These are phyloP conservation scores for Neofusicoccum kwambonambiense DNA, from an alignment of 2,329 filamentous ascomycete species.

Conservation along the genomic window DNA sequence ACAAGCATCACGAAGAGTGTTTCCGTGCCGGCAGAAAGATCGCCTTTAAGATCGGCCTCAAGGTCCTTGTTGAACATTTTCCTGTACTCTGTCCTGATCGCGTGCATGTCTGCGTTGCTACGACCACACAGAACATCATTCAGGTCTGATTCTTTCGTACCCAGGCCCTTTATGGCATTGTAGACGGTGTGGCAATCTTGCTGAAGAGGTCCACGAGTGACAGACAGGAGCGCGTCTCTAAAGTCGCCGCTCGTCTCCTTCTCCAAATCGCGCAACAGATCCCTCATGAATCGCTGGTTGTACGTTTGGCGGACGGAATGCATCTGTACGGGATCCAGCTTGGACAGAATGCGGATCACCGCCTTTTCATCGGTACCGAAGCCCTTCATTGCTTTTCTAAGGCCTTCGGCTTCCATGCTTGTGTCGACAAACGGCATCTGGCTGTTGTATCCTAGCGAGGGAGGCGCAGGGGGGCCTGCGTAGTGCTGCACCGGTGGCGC, in stretches of 20 bases:
- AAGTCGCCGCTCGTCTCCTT: slow-evolving; percentile 76
- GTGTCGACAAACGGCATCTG: slow-evolving; percentile 66
- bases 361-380: slow-evolving; percentile 84
- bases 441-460: slow-evolving; percentile 72
- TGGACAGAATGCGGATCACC: slow-evolving; percentile 68
- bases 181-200: slow-evolving; percentile 72
- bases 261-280: slow-evolving; percentile 72
- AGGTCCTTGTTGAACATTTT: slow-evolving; percentile 65
- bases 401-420: slow-evolving; percentile 64
- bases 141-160: slow-evolving; percentile 82
- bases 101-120: slow-evolving; percentile 81
- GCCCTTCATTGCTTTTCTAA: slow-evolving; percentile 86
- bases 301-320: slow-evolving; percentile 61
- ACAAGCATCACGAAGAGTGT: slow-evolving; percentile 82
- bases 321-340: slow-evolving; percentile 76
- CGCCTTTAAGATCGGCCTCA: slow-evolving; percentile 69
- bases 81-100: slow-evolving; percentile 79
- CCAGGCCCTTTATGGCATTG: slow-evolving; percentile 71
- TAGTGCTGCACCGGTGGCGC: slow-evolving; percentile 38
- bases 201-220: slow-evolving; percentile 75
- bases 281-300: slow-evolving; percentile 61
- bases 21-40: slow-evolving; percentile 84
- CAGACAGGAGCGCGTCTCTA: slow-evolving; percentile 68
- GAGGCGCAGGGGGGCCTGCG: slow-evolving; percentile 52
- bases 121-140: slow-evolving; percentile 83